phyloP scores from a whole-genome alignment of 2,329 filamentous ascomycete genomes.

The Neonectria faginata region DNA sequence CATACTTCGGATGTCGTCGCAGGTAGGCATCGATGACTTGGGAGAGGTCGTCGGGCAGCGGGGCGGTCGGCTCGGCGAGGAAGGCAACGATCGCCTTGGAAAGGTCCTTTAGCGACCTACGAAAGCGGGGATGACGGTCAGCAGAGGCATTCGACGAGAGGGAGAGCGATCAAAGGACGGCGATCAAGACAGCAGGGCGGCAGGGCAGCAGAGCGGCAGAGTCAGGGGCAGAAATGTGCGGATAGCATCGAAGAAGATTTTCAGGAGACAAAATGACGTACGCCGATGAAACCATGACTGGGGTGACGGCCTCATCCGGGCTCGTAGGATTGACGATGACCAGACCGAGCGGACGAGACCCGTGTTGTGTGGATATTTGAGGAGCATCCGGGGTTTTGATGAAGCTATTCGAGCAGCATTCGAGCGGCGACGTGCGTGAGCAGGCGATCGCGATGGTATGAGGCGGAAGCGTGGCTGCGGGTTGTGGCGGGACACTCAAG shows the following conservation, averaged over 20 bases:
- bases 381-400: slow-evolving; percentile 28
- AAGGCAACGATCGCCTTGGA: slow-evolving; percentile 67
- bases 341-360: slow-evolving; percentile 40
- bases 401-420: slow-evolving; percentile 42
- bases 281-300: slow-evolving; percentile 47
- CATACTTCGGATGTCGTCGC: slow-evolving; percentile 73
- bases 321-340: slow-evolving; percentile 38
- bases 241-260: slow-evolving; percentile 36
- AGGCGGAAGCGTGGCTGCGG: slow-evolving; percentile 22
- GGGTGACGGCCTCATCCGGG: slow-evolving; percentile 45
- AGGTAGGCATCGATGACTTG: slow-evolving; percentile 74
- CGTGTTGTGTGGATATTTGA: slow-evolving; percentile 39
- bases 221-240: slow-evolving; percentile 23
- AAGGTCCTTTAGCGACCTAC: slow-evolving; percentile 71
- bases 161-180: slow-evolving; percentile 29
- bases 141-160: slow-evolving; percentile 28
- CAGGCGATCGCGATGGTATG: slow-evolving; percentile 21
- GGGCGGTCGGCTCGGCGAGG: slow-evolving; percentile 62
- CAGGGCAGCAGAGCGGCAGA: slow-evolving; percentile 30
- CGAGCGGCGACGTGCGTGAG: slow-evolving; percentile 19
- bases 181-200: slow-evolving; percentile 31
- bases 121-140: slow-evolving; percentile 39
- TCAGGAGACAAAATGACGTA: slow-evolving; percentile 43
- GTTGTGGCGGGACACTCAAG: slow-evolving; percentile 35
- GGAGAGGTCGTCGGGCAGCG: slow-evolving; percentile 74